These are phyloP conservation scores for Fusarium virguliforme DNA, from an alignment of 2,329 filamentous ascomycete species.

Conservation along the genomic window DNA sequence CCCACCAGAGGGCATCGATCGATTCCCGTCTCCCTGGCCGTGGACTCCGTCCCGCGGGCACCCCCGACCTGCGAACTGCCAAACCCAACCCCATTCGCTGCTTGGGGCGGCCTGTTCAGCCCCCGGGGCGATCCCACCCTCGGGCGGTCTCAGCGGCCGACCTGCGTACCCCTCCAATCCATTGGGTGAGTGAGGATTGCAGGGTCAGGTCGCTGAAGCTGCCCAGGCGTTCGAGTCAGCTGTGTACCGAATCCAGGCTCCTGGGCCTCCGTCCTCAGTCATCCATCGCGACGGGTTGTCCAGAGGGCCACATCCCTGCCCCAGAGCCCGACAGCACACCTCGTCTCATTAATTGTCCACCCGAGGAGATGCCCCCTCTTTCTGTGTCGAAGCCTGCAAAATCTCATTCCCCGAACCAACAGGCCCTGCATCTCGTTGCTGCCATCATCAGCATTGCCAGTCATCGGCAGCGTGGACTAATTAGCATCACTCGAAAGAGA, in stretches of 20 bases:
- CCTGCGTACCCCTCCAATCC: neutral
- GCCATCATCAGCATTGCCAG: too few species aligned
- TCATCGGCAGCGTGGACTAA: neutral
- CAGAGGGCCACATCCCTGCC: neutral
- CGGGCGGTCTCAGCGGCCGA: conserved; percentile 28
- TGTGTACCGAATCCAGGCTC: conserved; percentile 51
- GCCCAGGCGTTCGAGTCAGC: conserved; percentile 49
- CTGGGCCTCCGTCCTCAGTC: conserved; percentile 48
- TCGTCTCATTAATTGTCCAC: conserved; percentile 8
- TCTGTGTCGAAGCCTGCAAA: neutral
- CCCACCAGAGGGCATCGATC: conserved; percentile 25
- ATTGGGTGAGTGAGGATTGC: conserved; percentile 4
- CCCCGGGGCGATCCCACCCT: conserved; percentile 32
- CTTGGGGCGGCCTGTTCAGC: conserved; percentile 23
- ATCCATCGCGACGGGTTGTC: conserved; percentile 18
- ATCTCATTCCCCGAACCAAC: conserved; percentile 11
- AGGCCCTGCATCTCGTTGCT: conserved; percentile 13
- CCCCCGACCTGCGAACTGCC: conserved; percentile 36
- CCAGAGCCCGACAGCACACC: conserved; percentile 6
- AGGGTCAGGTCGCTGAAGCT: conserved; percentile 15
- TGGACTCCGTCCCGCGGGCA: conserved; percentile 31
- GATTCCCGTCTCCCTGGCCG: conserved; percentile 47
- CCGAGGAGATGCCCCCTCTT: conserved; percentile 9
- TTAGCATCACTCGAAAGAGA: neutral
- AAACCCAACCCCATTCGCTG: conserved; percentile 26